Base-by-base conservation (phyloP, 495 filamentous ascomycete species). In the Bryoglossum gracile region DNA sequence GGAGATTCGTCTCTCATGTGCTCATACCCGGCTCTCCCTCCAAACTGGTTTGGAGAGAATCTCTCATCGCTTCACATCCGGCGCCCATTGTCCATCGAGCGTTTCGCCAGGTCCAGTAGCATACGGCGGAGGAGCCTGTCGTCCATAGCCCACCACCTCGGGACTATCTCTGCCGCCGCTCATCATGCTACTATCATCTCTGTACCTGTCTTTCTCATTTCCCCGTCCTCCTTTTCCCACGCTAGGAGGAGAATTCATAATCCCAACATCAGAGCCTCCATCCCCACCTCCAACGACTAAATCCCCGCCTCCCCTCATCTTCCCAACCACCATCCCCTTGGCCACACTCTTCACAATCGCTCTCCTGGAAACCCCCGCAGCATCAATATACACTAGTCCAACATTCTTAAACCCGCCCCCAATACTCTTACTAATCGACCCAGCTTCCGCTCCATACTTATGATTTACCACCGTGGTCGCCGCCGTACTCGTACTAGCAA, bases 271-370 rank as follows among this genome's bases (percentile, higher is more conserved):
- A n/a, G n/a, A n/a, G 2, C 83, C 81, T n/a, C 84, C 82, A 51
- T 87, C 84, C 11, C 84, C 87, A 34, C 78, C 80, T 13, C 91
- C 88, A 34, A 96, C 86, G 6, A 97, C 77, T 18, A 94, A 73
- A 49, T 91, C 78, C n/a, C 90, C 84, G 4, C 85, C 87, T 22
- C 89, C 83, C 19, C 74, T 75, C 55, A 95, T 91, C 39, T 78
- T 80, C 13, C 92, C 92, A 14, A 98, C 85, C 0, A 97, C 87
- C 91, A 96, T 95, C n/a, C 94, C 92, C 69, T 94, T 96, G 17
- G 94, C 92, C 4, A 98, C 92, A 47, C 76, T 73, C 70, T 94
- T 98, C 52, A 98, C 78, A 42, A 98, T 76, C 0, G 94, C 94
- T 51, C 83, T 74, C 10, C 92, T 73, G 40, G 84, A 90, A 3